Evolutionary conservation across 2,329 filamentous ascomycete genomes (phyloP).

Genomic region (Pestalotiopsis sp.): DNA sequence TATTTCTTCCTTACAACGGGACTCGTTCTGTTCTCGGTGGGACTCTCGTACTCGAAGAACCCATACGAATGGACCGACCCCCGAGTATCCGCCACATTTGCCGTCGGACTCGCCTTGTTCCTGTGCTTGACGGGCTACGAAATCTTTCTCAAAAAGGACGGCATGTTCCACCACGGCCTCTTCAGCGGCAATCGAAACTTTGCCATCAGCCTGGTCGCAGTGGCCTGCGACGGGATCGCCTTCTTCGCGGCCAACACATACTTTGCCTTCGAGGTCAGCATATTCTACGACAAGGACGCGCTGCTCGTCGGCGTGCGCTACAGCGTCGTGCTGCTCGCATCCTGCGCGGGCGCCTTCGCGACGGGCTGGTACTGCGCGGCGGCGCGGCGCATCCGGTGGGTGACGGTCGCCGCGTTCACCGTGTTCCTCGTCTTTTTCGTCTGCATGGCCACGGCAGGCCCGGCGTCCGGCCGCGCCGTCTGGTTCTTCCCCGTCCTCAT

Average conservation of each 20-base stretch:
- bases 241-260: slow-evolving; percentile 46
- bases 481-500: slow-evolving; percentile 42
- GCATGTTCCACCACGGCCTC: slow-evolving; percentile 43
- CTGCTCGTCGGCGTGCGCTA: slow-evolving; percentile 36
- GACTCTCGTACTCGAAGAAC: slow-evolving; percentile 40
- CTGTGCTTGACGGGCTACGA: slow-evolving; percentile 36
- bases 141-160: slow-evolving; percentile 36
- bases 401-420: slow-evolving; percentile 27
- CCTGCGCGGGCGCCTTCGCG: slow-evolving; percentile 30
- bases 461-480: slow-evolving; percentile 22
- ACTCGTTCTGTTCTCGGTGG: slow-evolving; percentile 40
- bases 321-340: slow-evolving; percentile 34
- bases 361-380: slow-evolving; percentile 34
- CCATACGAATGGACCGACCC: slow-evolving; percentile 40
- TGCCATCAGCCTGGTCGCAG: slow-evolving; percentile 34
- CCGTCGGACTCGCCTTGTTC: slow-evolving; percentile 32
- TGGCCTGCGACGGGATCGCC: slow-evolving; percentile 39
- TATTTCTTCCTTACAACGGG: slow-evolving; percentile 35
- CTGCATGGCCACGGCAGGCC: slow-evolving; percentile 36
- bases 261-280: slow-evolving; percentile 39
- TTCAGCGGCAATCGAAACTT: slow-evolving; percentile 39
- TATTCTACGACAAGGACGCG: slow-evolving; percentile 38
- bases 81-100: slow-evolving; percentile 38
- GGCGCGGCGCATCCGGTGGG: slow-evolving; percentile 29
- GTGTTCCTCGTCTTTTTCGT: slow-evolving; percentile 35